Evolutionary conservation across 2,329 filamentous ascomycete genomes (phyloP), one percentile per base, ranked within the genome.

Genomic region (Phoma sp.): DNA sequence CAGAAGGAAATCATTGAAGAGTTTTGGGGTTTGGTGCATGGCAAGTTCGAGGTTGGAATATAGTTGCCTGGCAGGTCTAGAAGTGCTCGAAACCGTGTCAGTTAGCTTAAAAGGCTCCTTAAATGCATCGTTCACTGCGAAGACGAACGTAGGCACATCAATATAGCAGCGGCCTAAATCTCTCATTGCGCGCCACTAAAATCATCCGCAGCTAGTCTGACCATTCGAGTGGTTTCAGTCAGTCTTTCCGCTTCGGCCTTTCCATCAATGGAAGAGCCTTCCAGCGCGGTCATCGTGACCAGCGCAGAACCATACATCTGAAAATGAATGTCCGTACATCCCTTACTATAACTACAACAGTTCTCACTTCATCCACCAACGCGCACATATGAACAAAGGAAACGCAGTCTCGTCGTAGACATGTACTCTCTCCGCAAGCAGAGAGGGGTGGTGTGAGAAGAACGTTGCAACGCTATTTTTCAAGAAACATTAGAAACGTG

Each of bases 1-100:
- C 75, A 81, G 65, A 76, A 73, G 59, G 71, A 69, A 57, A 60
- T 82, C 37, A 72, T 81, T 3, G 77, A 81, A 65, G 77, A 82
- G 64, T 78, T 82, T 57, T 82, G 80, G 80, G 64, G 69, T 0
- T 68, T 75, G 60, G 75, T 82, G 2, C 65, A 76, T 56, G 80
- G 79, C 4, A 72, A 62, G 55, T 73, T 79, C 46, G 75, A 80
- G 65, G 77, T 80, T 30, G 78, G 72, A 1, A 49, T 60, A 14
- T 73, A 60, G 52, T 39, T 5, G 30, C 25, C 13, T 50, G 41
- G 35, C 35, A 37, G 35, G 40, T 46, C 14, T 46, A 39, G 37
- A 52, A 55, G 46, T 47, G 46, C 52, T 49, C 46, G 46, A 49
- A n/a, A 49, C 37, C 41, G 22, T 18, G 10, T 24, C 35, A 33